phyloP scores from a whole-genome alignment of 1,284 basidiomycete genomes.

The Microbotryomycetes sp. region DNA sequence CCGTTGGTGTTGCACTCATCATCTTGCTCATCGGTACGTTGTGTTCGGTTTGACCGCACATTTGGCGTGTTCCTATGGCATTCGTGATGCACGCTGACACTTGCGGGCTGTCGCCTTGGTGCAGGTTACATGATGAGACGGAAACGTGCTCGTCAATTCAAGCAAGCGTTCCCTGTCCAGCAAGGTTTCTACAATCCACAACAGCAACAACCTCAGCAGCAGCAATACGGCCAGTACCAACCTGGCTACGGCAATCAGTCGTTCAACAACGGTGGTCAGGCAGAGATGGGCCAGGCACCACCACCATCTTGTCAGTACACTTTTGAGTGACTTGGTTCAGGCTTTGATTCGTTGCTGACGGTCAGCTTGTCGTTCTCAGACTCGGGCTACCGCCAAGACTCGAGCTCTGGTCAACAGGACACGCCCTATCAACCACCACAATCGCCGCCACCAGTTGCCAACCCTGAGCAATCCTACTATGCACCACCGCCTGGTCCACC shows the following conservation, averaged over 20 bases:
- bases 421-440: not conserved
- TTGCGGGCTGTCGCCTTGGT: not conserved
- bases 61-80: too few relatives aligned
- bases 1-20: constrained; percentile 1
- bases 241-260: not conserved
- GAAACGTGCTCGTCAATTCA: constrained; percentile 23
- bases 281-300: constrained; percentile 1
- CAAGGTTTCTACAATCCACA: not conserved
- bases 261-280: not conserved
- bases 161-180: constrained; percentile 21
- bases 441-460: constrained; percentile 2
- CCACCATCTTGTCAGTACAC: constrained; percentile 1
- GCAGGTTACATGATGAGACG: not conserved
- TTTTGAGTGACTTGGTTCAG: too few relatives aligned
- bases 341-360: too few relatives aligned
- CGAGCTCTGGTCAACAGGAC: not conserved
- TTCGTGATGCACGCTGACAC: too few relatives aligned
- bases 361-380: not conserved
- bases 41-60: not conserved
- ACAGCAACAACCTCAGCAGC: not conserved
- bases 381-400: not conserved
- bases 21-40: not conserved
- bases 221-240: constrained; percentile 1
- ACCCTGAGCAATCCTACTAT: not conserved
- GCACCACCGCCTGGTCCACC: not conserved